phyloP scores from a whole-genome alignment of 2,329 filamentous ascomycete genomes.

The Botryotinia globosa region DNA sequence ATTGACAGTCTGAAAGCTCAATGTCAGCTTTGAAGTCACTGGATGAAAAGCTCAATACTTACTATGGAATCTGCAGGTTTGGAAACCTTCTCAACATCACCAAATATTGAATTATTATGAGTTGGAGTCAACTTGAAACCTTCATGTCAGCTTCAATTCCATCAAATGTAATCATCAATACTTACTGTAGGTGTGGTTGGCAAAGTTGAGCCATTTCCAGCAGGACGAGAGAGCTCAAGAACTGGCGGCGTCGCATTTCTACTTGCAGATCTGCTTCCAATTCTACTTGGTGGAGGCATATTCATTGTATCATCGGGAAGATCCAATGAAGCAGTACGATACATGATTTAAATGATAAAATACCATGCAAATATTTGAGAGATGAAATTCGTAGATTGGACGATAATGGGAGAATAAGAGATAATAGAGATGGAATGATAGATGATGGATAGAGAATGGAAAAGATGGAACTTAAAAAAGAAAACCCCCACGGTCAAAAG shows the following conservation, averaged over 20 bases:
- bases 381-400: not conserved
- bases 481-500: not conserved
- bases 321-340: not conserved
- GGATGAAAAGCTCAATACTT: not conserved
- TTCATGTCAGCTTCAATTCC: not conserved
- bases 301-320: not conserved
- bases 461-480: not conserved
- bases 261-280: not conserved
- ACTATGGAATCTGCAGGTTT: not conserved
- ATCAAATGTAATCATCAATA: not conserved
- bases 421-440: not conserved
- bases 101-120: not conserved
- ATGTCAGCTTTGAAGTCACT: not conserved
- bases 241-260: not conserved
- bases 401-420: not conserved
- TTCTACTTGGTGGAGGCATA: not conserved
- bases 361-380: not conserved
- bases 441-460: not conserved
- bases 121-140: not conserved
- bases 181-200: not conserved
- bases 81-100: not conserved
- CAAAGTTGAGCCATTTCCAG: not conserved
- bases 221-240: not conserved
- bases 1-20: not conserved
- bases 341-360: not conserved